Base-by-base conservation (phyloP, 192 early-diverging fungal species). In the Coemansia sp. region DNA sequence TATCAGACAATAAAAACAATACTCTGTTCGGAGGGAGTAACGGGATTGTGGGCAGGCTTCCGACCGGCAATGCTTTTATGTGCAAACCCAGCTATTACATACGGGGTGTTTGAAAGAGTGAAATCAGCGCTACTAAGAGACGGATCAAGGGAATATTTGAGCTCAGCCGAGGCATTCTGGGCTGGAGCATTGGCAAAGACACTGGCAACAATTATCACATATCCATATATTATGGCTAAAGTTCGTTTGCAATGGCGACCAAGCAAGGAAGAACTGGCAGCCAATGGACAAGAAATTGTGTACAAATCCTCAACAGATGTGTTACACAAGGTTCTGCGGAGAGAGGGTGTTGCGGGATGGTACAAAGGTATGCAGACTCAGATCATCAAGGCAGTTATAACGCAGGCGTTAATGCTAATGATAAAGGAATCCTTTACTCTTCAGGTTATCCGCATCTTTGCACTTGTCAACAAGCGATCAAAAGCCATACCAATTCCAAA, bases 151-250 rank as follows among this genome's bases (percentile, higher is more conserved):
- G 78, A 78, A 73, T 64, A 61, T 20, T 69, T 98, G 67, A 80
- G 88, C 11, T 85, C 92, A 19, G 88, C 85, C n/a, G 85, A 95
- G 68, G 90, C 91, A n/a, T 99, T 99, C 67, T 81, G 91, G 72
- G 88, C 94, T 30, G 95, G 94, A n/a, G 97, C 97, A 10, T 54
- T 97, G 25, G 86, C 92, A 36, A 99, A 99, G 70, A 94, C 95
- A 0, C 75, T 99, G 72, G 97, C 91, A 6, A 94, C 92, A 22
- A 76, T 91, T 14, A 70, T 91, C 57, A 92, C 88, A 19, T 93
- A 98, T 67, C 95, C 97, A 23, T 99, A 97, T 70, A 99, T 99
- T 75, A 97, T 99, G 97, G 97, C 97, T 51, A 99, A 99, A 69
- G 94, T 98, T 22, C 83, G 94, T 55, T 86, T 99, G 65, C 97